Evolutionary conservation across 345 rosid genomes (phyloP).

Genomic region (Syzygium oleosum): DNA sequence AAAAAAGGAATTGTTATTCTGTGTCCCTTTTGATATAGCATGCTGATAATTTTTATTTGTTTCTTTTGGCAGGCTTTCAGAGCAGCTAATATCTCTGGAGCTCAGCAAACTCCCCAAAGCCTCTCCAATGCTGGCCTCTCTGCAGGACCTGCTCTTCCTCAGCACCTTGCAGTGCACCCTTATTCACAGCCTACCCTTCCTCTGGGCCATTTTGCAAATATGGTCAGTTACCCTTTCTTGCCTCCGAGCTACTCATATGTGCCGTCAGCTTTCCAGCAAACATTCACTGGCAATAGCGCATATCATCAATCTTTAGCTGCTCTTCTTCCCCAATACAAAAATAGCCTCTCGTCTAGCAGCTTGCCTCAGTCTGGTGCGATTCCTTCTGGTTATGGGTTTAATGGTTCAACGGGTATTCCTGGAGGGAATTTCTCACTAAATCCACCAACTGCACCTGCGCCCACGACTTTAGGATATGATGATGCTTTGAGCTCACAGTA

Average conservation of each 20-base stretch:
- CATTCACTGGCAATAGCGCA: conserved; percentile 64
- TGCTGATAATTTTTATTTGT: conserved; percentile 6
- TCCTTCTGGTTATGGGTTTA: conserved; percentile 86
- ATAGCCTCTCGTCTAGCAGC: conserved; percentile 64
- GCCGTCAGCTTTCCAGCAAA: conserved; percentile 93
- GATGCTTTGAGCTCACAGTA: conserved; percentile 76
- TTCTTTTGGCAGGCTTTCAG: conserved; percentile 44
- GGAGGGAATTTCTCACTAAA: conserved; percentile 67
- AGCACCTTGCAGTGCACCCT: conserved; percentile 86
- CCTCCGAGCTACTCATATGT: conserved; percentile 89
- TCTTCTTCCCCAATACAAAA: conserved; percentile 84
- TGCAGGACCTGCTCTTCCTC: conserved; percentile 71
- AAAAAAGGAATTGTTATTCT: background rate
- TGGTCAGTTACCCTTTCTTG: conserved; percentile 80
- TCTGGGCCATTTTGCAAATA: conserved; percentile 73
- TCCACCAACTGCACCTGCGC: conserved; percentile 51
- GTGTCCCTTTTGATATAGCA: background rate
- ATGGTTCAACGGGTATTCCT: conserved; percentile 61
- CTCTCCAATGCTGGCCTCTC: conserved; percentile 54
- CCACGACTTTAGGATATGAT: conserved; percentile 60
- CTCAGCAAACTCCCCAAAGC: conserved; percentile 59
- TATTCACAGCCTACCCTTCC: conserved; percentile 87
- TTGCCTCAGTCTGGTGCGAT: conserved; percentile 79
- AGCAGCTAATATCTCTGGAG: conserved; percentile 51
- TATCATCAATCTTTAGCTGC: conserved; percentile 89